Conservation (phyloP, 2,329 filamentous ascomycete species). For the Ilyonectria robusta region DNA sequence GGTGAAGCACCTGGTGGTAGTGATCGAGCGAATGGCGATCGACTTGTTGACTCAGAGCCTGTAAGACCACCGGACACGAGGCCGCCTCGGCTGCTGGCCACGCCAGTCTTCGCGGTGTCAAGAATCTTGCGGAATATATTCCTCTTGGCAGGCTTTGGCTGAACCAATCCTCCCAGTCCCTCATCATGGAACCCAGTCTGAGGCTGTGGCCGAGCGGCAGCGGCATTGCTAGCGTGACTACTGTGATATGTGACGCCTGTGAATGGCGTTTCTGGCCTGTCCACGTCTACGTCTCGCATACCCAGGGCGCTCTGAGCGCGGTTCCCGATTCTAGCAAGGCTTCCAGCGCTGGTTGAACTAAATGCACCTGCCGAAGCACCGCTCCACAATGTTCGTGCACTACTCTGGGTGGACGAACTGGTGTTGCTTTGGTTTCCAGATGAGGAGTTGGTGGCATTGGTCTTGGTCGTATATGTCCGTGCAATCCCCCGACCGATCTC, state of each 20-base stretch:
- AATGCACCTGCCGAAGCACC: conserved; percentile 90
- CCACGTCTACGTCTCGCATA: conserved; percentile 68
- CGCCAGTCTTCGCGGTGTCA: conserved; percentile 93
- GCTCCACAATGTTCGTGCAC: conserved; percentile 92
- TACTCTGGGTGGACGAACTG: conserved; percentile 83
- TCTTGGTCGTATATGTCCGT: conserved; percentile 90
- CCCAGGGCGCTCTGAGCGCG: conserved; percentile 77
- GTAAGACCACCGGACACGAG: conserved; percentile 71
- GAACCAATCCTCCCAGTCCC: conserved; percentile 82
- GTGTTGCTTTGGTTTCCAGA: conserved; percentile 79
- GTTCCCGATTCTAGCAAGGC: conserved; percentile 83
- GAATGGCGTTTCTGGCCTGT: conserved; percentile 74
- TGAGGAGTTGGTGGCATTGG: conserved; percentile 84
- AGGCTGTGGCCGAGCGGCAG: conserved; percentile 70
- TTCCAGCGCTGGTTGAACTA: conserved; percentile 95
- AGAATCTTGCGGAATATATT: conserved; percentile 97
- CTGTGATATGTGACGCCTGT: conserved; percentile 92
- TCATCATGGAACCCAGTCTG: conserved; percentile 78
- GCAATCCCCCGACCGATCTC: conserved; percentile 81
- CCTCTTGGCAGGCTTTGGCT: conserved; percentile 84
- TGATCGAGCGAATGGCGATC: conserved; percentile 60
- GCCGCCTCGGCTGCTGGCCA: conserved; percentile 89
- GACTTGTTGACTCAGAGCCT: conserved; percentile 61
- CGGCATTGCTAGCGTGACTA: conserved; percentile 78
- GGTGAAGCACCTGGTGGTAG: conserved; percentile 55